Base-by-base conservation (phyloP, 441 rosid genomes). In the Syzygium syzygioides region DNA sequence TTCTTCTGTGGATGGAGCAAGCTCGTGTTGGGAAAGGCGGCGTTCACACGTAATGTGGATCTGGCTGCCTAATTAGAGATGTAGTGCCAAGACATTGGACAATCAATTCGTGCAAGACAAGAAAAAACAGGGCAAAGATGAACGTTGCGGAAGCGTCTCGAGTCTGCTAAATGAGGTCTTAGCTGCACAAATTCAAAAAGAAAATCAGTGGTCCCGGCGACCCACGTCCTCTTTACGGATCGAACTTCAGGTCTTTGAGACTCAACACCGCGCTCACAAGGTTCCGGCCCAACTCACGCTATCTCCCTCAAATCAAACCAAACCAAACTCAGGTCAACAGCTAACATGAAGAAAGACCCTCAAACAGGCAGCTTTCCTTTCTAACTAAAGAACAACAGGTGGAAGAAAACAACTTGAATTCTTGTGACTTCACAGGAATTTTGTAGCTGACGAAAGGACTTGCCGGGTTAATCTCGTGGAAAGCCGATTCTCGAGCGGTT, bases 391-490 rank as follows among this genome's bases (percentile, higher is more conserved):
- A 86, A 68, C 87, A 83, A 56, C 7, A 83, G 45, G 60, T 57
- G 55, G 18, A 90, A 68, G 50, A 90, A 62, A 34, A 87, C 53
- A 37, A 64, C 89, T 88, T 87, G 59, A 85, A 86, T 91, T 86
- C 86, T 85, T 89, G 59, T 89, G 86, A 76, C 90, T n/a, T 14
- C 55, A 10, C 87, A 64, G 55, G 89, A 89, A 89, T 79, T 87
- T 54, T 23, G 90, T 85, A 91, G 90, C 85, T 89, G 90, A 28
- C 59, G 5, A 68, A 64, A 52, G 23, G 32, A 52, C 50, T 32
- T 48, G 83, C 3, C 68, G 18, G 32, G 23, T n/a, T 71, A 18
- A 64, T 17, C 52, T 76, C 9, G 52, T 76, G 83, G 53, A 41
- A 76, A 76, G 53, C 83, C 18, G 4, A 59, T 62, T 85, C 60